These are phyloP conservation scores for Mucuna pruriens DNA, from an alignment of 306 rosid genomes.

Conservation along the genomic window DNA sequence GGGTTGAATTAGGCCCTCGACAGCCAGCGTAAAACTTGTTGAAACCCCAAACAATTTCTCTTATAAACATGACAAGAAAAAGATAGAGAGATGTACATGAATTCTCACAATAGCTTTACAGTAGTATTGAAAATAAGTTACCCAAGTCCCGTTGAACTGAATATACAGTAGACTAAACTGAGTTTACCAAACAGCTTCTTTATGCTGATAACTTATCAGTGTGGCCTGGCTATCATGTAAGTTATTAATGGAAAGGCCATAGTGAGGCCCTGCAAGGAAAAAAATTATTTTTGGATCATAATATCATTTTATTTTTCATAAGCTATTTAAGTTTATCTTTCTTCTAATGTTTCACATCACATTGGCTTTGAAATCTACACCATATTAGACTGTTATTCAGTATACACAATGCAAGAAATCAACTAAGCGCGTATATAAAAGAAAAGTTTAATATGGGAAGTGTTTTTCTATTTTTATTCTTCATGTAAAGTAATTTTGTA, in stretches of 20 bases:
- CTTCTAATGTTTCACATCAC: not conserved
- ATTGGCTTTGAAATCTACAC: not conserved
- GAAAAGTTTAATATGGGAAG: not conserved
- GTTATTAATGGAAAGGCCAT: not conserved
- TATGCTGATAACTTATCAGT: slow-evolving; percentile 15
- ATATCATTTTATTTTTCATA: not conserved
- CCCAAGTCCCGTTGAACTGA: not conserved
- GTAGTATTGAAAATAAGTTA: not conserved
- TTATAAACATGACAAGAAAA: not conserved
- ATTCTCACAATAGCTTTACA: not conserved
- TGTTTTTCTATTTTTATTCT: not conserved
- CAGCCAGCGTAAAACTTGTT: not conserved
- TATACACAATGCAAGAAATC: slow-evolving; percentile 3
- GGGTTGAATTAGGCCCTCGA: not conserved
- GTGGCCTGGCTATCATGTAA: not conserved
- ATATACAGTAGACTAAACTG: slow-evolving; percentile 7
- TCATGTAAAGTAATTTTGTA: slow-evolving; percentile 12
- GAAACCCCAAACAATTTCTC: not conserved
- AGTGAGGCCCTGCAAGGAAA: not conserved
- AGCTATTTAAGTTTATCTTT: slow-evolving; percentile 5
- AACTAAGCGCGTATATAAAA: not conserved
- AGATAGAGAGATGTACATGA: not conserved
- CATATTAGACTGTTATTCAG: not conserved
- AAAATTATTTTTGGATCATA: not conserved
- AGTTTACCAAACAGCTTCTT: not conserved